Evolutionary conservation across 2,329 filamentous ascomycete species (phyloP), one percentile per base, ranked within the genome.

Genomic region (Neonectria hederae): DNA sequence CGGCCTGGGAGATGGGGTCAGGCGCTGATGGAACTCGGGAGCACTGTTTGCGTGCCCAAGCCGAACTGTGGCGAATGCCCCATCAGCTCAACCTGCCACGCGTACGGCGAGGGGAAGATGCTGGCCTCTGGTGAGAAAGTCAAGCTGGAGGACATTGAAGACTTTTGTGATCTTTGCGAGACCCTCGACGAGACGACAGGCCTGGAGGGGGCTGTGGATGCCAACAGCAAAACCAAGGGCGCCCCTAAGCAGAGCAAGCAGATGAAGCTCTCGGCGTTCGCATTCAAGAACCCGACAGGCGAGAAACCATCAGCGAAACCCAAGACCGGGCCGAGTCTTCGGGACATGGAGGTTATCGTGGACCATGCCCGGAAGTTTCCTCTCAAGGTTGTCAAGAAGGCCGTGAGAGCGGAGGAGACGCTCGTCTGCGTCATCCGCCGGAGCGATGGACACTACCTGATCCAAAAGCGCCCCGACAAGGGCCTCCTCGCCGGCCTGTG

Each of bases 21-120:
- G 72, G 88, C 86, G 0, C 76, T 90, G 26, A 90, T 90, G 88
- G 88, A 90, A 71, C 79, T 90, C 4, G 88, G 88, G 3, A 89
- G 87, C 66, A 90, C 88, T 0, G 73, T 90, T 2, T 90, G 88
- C 69, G 83, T 83, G 7, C 87, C 88, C 0, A 85, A 85, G 67
- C 88, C 88, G 1, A 83, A 85, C 54, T 90, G 88, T 67, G 75
- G 74, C 2, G 70, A 71, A 1, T 88, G 86, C 59, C 86, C 86
- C 1, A 79, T 88, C 51, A 83, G 77, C 0, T 74, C 76, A 2
- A 86, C 83, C 0, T 88, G 86, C 65, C 83, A 83, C 5, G 84
- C 80, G 0, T 87, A 84, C 67, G 71, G 71, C 3, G 86, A 88
- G 62, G 86, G 84, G 1, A 57, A 77, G 3, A 67, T 74, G 0